Conservation (phyloP, 169 alveolate species). For the Cryptosporidium meleagridis region DNA sequence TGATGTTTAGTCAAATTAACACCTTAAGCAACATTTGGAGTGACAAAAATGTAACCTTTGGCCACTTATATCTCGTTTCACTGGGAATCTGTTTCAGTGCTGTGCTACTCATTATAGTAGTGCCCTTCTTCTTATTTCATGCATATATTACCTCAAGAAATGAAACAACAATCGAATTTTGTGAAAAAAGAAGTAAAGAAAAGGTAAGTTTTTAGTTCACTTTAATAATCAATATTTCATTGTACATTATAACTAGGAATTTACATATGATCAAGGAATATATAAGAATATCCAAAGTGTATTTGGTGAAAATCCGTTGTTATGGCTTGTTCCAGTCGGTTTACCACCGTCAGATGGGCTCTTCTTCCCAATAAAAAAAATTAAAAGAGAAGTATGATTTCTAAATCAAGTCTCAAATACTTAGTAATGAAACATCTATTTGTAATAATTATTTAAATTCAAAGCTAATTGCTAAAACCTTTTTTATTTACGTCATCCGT, state of each 20-base stretch:
- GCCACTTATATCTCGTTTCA: conserved; percentile 43
- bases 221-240: neutral
- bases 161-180: conserved; percentile 79
- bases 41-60: conserved; percentile 56
- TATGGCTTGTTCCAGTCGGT: conserved; percentile 80
- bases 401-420: neutral
- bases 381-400: conserved; percentile 3
- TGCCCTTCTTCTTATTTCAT: conserved; percentile 79
- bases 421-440: neutral
- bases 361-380: conserved; percentile 67
- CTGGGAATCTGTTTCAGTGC: conserved; percentile 48
- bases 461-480: neutral
- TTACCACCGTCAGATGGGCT: conserved; percentile 79
- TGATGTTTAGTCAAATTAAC: neutral
- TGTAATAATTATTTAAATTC: neutral
- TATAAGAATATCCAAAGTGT: conserved; percentile 74
- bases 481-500: neutral
- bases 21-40: conserved; percentile 73
- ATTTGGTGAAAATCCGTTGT: conserved; percentile 77
- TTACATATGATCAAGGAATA: conserved; percentile 78
- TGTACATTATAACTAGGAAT: neutral
- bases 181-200: conserved; percentile 79
- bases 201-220: conserved; percentile 17
- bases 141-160: conserved; percentile 75
- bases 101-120: conserved; percentile 67